Percentiles rank a stretch among this genome's conserved stretches.
Conservation (phyloP, 2,329 filamentous ascomycete genomes). For the Nectriaceae sp. region DNA sequence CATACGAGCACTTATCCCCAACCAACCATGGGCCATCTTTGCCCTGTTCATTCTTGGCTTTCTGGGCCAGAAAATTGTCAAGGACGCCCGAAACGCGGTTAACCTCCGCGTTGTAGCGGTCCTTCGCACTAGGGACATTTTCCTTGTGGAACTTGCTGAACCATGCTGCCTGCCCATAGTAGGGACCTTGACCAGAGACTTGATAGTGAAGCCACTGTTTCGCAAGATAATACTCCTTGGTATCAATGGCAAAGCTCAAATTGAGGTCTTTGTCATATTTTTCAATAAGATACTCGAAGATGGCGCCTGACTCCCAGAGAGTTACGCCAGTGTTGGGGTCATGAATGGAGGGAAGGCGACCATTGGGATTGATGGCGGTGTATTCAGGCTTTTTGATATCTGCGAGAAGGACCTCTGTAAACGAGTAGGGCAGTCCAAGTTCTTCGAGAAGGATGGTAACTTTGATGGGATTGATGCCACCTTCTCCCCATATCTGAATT, state of each 20-base stretch:
- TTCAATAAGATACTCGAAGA: constrained; percentile 28
- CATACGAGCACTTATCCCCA: constrained; percentile 31
- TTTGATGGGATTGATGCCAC: constrained; percentile 34
- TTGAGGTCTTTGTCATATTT: constrained; percentile 30
- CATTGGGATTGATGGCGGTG: constrained; percentile 34
- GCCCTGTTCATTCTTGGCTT: constrained; percentile 36
- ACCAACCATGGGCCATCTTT: constrained; percentile 36
- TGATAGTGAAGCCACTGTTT: constrained; percentile 42
- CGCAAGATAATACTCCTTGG: constrained; percentile 29
- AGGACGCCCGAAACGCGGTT: constrained; percentile 33
- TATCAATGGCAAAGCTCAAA: constrained; percentile 22
- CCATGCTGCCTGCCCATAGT: constrained; percentile 37
- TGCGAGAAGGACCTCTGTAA: background rate
- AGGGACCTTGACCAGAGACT: constrained; percentile 42
- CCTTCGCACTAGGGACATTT: constrained; percentile 29
- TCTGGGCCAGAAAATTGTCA: constrained; percentile 33
- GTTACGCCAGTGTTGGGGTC: constrained; percentile 38
- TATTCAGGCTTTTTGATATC: constrained; percentile 18
- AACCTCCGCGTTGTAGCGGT: constrained; percentile 33
- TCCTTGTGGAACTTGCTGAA: constrained; percentile 32
- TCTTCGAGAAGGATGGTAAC: constrained; percentile 39
- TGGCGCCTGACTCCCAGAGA: constrained; percentile 33
- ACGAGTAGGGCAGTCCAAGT: constrained; percentile 35
- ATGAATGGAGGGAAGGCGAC: constrained; percentile 34
- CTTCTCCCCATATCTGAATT: background rate